These are phyloP conservation scores for Microcera coccophila DNA, from an alignment of 2,329 filamentous ascomycete species.

Conservation along the genomic window DNA sequence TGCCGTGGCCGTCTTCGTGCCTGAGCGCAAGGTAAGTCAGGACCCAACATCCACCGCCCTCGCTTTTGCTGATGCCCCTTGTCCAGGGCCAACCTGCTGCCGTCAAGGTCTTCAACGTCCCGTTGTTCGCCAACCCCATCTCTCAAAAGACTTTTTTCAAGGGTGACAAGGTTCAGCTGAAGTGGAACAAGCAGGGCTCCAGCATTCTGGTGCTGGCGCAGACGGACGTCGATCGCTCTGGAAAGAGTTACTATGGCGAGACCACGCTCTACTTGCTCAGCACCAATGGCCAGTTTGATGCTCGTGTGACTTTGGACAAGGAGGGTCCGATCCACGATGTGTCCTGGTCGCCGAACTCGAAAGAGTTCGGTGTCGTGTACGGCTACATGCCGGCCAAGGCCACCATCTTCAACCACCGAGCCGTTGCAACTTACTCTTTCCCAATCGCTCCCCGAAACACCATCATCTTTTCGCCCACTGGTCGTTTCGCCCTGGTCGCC, in stretches of 20 bases:
- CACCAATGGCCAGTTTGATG: slow-evolving; percentile 87
- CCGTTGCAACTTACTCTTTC: slow-evolving; percentile 78
- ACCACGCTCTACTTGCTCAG: slow-evolving; percentile 94
- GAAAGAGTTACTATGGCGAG: slow-evolving; percentile 99
- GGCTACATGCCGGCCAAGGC: slow-evolving; percentile 99
- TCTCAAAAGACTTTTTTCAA: slow-evolving; percentile 99
- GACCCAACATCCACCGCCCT: background rate
- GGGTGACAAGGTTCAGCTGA: slow-evolving; percentile 96
- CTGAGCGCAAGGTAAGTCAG: slow-evolving; percentile 78
- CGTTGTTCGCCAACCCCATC: slow-evolving; percentile 74
- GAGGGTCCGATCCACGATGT: slow-evolving; percentile 98
- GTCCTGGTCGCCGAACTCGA: slow-evolving; percentile 95
- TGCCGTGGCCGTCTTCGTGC: slow-evolving; percentile 90
- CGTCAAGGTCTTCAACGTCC: slow-evolving; percentile 92
- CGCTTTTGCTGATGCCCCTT: background rate
- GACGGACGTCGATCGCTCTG: slow-evolving; percentile 96
- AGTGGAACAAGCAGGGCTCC: slow-evolving; percentile 93
- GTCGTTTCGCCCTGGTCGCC: slow-evolving; percentile 87
- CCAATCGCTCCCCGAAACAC: slow-evolving; percentile 87
- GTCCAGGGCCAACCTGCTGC: slow-evolving; percentile 81
- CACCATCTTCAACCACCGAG: slow-evolving; percentile 92
- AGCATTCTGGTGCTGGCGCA: slow-evolving; percentile 91
- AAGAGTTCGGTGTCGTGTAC: slow-evolving; percentile 96
- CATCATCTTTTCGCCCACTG: slow-evolving; percentile 88
- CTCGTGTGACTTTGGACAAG: slow-evolving; percentile 87